These are phyloP conservation scores for Colletotrichum tropicale DNA, from an alignment of 2,329 filamentous ascomycete species.

Conservation along the genomic window DNA sequence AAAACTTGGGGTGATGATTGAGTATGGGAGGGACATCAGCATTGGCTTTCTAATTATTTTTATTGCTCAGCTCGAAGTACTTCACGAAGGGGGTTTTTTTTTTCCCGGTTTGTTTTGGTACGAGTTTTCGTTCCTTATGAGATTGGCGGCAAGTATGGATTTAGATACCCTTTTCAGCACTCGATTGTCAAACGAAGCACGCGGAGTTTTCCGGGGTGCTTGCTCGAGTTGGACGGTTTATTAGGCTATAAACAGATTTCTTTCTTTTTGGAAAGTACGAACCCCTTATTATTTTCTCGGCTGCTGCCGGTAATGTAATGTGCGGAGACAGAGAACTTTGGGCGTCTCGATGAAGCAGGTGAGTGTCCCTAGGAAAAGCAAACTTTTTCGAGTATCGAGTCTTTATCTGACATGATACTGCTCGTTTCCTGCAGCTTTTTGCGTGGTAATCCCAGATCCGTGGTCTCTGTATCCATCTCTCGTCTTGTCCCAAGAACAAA, in stretches of 20 bases:
- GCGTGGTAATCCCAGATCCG: neutral
- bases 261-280: neutral
- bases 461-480: neutral
- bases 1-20: neutral
- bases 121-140: neutral
- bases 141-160: neutral
- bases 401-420: neutral
- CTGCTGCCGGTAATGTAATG: neutral
- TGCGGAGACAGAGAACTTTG: neutral
- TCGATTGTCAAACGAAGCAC: neutral
- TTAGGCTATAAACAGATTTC: neutral
- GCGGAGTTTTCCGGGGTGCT: neutral
- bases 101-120: neutral
- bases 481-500: neutral
- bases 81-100: neutral
- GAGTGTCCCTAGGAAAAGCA: neutral
- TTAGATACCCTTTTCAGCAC: constrained; percentile 1
- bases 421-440: neutral
- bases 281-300: neutral
- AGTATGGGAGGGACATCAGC: neutral
- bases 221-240: neutral
- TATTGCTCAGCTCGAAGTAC: neutral
- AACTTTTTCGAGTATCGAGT: neutral
- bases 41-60: neutral
- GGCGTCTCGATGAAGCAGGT: neutral